Percentiles rank a stretch among this genome's conserved stretches.
Conservation (phyloP, 2,329 filamentous ascomycete species). For the Alternaria incomplexa region DNA sequence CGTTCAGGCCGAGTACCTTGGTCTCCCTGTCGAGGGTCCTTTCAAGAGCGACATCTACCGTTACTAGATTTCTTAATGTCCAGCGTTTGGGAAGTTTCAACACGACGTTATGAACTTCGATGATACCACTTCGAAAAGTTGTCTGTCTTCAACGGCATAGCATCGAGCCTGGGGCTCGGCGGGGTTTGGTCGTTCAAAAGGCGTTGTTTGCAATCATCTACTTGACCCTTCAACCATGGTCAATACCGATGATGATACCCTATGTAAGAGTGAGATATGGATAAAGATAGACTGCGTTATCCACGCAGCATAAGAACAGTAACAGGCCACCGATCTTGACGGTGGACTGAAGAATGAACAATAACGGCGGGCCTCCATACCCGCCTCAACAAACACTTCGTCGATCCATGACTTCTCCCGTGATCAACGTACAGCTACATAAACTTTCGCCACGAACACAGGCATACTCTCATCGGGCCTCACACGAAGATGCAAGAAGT, state of each 20-base stretch:
- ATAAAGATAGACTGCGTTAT: conserved; percentile 20
- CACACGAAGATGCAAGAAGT: conserved; percentile 6
- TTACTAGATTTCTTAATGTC: conserved; percentile 47
- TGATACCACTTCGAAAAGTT: conserved; percentile 62
- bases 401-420: not conserved
- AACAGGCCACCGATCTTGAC: conserved; percentile 20
- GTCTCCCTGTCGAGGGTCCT: conserved; percentile 82
- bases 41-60: conserved; percentile 93
- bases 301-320: conserved; percentile 28
- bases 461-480: not conserved
- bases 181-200: conserved; percentile 42
- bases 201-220: conserved; percentile 47
- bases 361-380: conserved; percentile 15
- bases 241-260: conserved; percentile 38
- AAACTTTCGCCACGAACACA: not conserved
- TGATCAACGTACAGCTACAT: not conserved
- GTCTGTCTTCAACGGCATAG: conserved; percentile 68
- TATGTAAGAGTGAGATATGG: conserved; percentile 36
- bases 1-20: conserved; percentile 94
- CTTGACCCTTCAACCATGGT: conserved; percentile 49
- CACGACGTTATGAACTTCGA: conserved; percentile 65
- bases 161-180: conserved; percentile 40
- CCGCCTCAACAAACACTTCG: conserved; percentile 4
- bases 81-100: conserved; percentile 53
- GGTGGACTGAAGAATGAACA: conserved; percentile 27